Evolutionary conservation across 805 yeast species (phyloP).

Genomic region (Isabelozyma rhagii): DNA sequence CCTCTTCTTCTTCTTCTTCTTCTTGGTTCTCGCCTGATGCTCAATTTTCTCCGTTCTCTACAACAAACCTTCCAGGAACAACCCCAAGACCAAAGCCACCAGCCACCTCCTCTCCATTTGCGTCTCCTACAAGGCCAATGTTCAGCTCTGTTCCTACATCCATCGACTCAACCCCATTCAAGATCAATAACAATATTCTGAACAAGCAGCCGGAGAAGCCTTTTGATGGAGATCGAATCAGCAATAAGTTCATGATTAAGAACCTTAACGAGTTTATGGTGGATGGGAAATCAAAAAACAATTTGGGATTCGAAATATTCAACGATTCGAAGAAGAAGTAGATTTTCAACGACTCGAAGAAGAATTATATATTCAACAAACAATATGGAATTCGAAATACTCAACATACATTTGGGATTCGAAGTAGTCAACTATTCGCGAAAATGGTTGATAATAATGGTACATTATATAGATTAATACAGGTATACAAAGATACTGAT

Average conservation of each 20-base stretch:
- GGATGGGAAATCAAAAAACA: background rate
- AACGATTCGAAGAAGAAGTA: background rate
- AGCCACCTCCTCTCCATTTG: background rate
- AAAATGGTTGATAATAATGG: background rate
- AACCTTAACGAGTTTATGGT: conserved; percentile 1
- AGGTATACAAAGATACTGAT: background rate
- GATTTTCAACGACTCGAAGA: background rate
- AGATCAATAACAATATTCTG: background rate
- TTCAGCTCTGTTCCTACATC: background rate
- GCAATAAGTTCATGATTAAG: background rate
- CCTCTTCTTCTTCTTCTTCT: background rate
- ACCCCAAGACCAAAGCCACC: conserved; percentile 1
- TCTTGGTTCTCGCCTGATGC: background rate
- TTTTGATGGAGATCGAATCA: background rate
- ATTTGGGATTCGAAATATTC: conserved; percentile 1
- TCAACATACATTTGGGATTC: background rate
- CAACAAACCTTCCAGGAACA: background rate
- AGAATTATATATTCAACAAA: background rate
- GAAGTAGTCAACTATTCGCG: background rate
- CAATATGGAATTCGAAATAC: too few species aligned
- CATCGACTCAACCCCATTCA: background rate
- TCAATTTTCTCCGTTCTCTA: background rate
- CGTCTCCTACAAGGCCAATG: background rate
- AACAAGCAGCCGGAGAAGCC: background rate
- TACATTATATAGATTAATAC: background rate